Evolutionary conservation across 2,329 filamentous ascomycete species (phyloP).

Genomic region (Ceratocystis eucalypticola): DNA sequence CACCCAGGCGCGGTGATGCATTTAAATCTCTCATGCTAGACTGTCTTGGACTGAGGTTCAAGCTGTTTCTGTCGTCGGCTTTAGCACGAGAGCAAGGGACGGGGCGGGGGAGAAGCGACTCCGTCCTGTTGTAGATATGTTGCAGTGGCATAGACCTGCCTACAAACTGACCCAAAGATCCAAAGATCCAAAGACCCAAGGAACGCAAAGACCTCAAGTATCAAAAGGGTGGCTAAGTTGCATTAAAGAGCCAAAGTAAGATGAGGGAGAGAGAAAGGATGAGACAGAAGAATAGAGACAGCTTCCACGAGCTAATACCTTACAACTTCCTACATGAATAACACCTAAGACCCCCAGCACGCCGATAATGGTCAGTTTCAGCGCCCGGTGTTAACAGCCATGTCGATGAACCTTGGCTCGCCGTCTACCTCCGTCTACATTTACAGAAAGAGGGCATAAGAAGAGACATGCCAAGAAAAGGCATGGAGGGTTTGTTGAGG

Average conservation of each 20-base stretch:
- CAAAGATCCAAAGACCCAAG: too few species aligned
- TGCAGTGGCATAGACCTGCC: too few species aligned
- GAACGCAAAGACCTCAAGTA: too few species aligned
- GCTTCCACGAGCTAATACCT: too few species aligned
- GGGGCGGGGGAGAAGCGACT: too few species aligned
- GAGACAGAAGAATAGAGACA: too few species aligned
- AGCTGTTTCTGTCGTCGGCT: background rate
- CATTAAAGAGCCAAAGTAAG: too few species aligned
- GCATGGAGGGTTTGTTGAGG: background rate
- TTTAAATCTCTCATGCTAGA: background rate
- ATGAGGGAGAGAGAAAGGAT: too few species aligned
- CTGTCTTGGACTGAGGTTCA: background rate
- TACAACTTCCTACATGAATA: too few species aligned
- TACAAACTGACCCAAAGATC: too few species aligned
- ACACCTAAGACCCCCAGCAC: background rate
- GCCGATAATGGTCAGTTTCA: background rate
- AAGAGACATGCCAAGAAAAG: background rate
- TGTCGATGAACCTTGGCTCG: background rate
- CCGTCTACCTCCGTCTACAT: background rate
- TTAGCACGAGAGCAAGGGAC: background rate
- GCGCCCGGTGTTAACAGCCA: background rate
- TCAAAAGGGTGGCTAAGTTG: too few species aligned
- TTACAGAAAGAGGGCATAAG: background rate
- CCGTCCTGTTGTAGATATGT: too few species aligned
- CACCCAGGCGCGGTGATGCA: background rate